Base-by-base conservation (phyloP, 352 stramenopile species). In the Achlya hypogyna region DNA sequence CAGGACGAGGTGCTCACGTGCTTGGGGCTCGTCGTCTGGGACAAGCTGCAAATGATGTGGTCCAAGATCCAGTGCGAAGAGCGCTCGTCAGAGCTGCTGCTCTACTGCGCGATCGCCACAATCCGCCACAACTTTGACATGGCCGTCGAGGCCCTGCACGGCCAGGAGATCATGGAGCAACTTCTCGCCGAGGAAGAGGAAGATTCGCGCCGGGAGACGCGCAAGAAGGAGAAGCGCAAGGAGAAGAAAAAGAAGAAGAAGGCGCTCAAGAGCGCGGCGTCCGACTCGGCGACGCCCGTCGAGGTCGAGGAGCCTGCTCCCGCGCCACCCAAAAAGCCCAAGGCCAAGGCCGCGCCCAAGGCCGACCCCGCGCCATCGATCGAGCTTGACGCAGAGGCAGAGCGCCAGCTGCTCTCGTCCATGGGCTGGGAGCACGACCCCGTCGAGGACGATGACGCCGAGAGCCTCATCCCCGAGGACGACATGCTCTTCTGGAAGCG, bases 141-240 rank as follows among this genome's bases (percentile, higher is more conserved):
- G 12, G 84, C 83, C 3, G 83, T 94, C 20, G 85, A 94, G 60
- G 85, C 84, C 22, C 71, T 94, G 28, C 85, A 94, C 66, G 85
- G 85, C 0, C 76, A 90, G 62, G 85, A 92, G 59, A 94, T 94
- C 82, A 94, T 94, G 78, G 85, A 92, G 54, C 83, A 91, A 52
- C 47, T 94, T 34, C 70, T 94, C 49, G 83, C 85, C 14, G 85
- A 94, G 54, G 85, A 94, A 69, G 85, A 92, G 54, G 83, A 92
- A 51, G 85, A 94, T 63, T 87, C 74, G 62, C 72, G 78, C 42
- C 82, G 83, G 22, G 62, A 91, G 31, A 82, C 77, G 1, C 87
- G 89, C 71, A 94, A 91, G 66, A 94, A 94, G 53, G 85, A 94
- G 49, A 94, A 94, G 75, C 77, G 77, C 43, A 94, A 94, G 63